These are phyloP conservation scores for Colletotrichum sp. DNA, from an alignment of 2,329 filamentous ascomycete species.

Conservation along the genomic window DNA sequence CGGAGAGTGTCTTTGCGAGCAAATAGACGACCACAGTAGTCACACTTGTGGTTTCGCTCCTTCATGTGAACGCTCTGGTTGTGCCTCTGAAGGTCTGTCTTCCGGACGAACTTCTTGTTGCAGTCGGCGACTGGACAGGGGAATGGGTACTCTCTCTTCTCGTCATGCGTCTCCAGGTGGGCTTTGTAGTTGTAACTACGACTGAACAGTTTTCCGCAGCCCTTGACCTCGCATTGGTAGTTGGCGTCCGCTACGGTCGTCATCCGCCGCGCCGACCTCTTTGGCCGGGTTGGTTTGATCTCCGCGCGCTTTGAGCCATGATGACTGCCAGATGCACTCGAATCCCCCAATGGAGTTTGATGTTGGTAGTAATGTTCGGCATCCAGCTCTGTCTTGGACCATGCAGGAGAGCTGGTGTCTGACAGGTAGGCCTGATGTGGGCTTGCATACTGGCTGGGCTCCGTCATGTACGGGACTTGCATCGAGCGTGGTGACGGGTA, in stretches of 20 bases:
- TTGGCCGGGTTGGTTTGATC: constrained; percentile 29
- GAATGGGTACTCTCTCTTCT: constrained; percentile 73
- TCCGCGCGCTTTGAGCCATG: constrained; percentile 28
- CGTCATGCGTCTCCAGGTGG: constrained; percentile 84
- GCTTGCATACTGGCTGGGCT: constrained; percentile 1
- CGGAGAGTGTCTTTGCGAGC: constrained; percentile 83
- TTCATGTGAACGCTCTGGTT: constrained; percentile 76
- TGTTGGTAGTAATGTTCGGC: constrained; percentile 12
- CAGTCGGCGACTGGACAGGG: constrained; percentile 71
- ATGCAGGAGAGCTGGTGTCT: constrained; percentile 29
- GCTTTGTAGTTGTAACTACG: constrained; percentile 87
- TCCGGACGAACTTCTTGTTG: constrained; percentile 78
- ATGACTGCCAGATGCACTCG: constrained; percentile 10
- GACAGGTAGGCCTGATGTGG: constrained; percentile 13
- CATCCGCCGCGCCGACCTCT: constrained; percentile 52
- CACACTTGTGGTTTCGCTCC: constrained; percentile 72
- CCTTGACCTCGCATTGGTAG: constrained; percentile 69
- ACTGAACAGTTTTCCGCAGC: constrained; percentile 81
- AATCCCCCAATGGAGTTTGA: constrained; percentile 11
- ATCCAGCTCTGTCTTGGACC: constrained; percentile 44
- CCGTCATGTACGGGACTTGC: constrained; percentile 33
- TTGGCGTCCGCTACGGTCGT: constrained; percentile 74
- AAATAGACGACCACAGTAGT: constrained; percentile 74
- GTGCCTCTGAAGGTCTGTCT: constrained; percentile 75
- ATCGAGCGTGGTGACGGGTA: constrained; percentile 46